Base-by-base conservation (phyloP, 768 basidiomycete genomes). In the Trametes elegans region DNA sequence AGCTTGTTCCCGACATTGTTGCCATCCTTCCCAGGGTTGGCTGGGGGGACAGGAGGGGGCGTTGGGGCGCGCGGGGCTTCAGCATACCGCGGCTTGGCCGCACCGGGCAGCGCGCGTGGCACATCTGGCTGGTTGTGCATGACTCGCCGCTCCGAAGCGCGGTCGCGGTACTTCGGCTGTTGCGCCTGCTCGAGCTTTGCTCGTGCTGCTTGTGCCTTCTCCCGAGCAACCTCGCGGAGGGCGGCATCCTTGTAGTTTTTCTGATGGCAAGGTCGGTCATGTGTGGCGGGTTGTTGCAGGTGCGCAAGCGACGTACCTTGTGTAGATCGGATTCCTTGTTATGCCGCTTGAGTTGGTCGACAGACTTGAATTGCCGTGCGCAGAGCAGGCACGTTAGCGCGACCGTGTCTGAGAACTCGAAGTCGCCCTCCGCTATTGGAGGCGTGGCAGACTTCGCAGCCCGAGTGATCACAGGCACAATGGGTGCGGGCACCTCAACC, bases 251-350 rank as follows among this genome's bases (percentile, higher is more conserved):
- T 82, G 71, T 82, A 84, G 67, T 98, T 99, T 71, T 85, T 93
- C 96, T 98, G 73, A n/a, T n/a, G n/a, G n/a, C n/a, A n/a, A n/a
- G 70, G 55, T 45, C 2, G 8, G 3, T 11, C 5, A 41, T 38
- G 29, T 45, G 32, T 4, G 5, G 21, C 18, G 11, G n/a, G 7
- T 7, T 11, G 26, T 31, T 45, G 9, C n/a, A 3, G 29, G 18
- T 31, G n/a, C 5, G 29, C 10, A 29, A 14, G 8, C n/a, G 18
- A 74, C 75, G 70, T 74, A 78, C 96, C 90, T 98, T 98, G 74
- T 99, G 97, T 59, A 99, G 74, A 68, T 90, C 90, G 23, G 97
- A 99, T 74, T 91, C 92, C 64, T 85, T 88, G 68, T 90, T 93
- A 69, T 99, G 97, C 16, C 93, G 84, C 64, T 80, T 86, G 36